phyloP scores from a whole-genome alignment of 1,284 basidiomycete genomes.

The Hortiboletus rubellus region DNA sequence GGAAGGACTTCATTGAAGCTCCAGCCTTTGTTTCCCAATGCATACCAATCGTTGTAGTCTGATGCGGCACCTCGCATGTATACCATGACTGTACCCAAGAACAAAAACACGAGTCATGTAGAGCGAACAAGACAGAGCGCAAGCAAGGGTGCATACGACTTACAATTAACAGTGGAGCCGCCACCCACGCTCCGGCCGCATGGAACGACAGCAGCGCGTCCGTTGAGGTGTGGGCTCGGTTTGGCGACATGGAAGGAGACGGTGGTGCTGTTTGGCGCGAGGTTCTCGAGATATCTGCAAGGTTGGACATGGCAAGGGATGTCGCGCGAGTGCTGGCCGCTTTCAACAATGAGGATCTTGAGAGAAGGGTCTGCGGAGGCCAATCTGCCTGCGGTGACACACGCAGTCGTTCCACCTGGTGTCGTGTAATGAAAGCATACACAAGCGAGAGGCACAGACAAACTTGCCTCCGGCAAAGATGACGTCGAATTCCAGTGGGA shows the following conservation, averaged over 20 bases:
- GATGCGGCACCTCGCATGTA: constrained; percentile 56
- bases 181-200: constrained; percentile 54
- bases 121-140: not conserved
- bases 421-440: too few relatives aligned
- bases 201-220: constrained; percentile 43
- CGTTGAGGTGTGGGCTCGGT: constrained; percentile 44
- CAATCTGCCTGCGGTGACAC: constrained; percentile 22
- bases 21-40: constrained; percentile 55
- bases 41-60: constrained; percentile 59
- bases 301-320: constrained; percentile 51
- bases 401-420: constrained; percentile 18
- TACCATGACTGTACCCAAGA: constrained; percentile 42
- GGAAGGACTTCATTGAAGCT: constrained; percentile 46
- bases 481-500: too few relatives aligned
- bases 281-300: constrained; percentile 43
- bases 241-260: constrained; percentile 44
- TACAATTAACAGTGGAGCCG: constrained; percentile 47
- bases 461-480: too few relatives aligned
- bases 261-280: constrained; percentile 40
- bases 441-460: too few relatives aligned
- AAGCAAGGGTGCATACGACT: constrained; percentile 10
- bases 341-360: constrained; percentile 22
- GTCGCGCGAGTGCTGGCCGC: constrained; percentile 29
- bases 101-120: constrained; percentile 5
- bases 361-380: constrained; percentile 16